Percentiles rank a stretch among this genome's conserved stretches.
These are phyloP conservation scores for Ramularia endophylla DNA, from an alignment of 2,329 filamentous ascomycete genomes.

Conservation along the genomic window DNA sequence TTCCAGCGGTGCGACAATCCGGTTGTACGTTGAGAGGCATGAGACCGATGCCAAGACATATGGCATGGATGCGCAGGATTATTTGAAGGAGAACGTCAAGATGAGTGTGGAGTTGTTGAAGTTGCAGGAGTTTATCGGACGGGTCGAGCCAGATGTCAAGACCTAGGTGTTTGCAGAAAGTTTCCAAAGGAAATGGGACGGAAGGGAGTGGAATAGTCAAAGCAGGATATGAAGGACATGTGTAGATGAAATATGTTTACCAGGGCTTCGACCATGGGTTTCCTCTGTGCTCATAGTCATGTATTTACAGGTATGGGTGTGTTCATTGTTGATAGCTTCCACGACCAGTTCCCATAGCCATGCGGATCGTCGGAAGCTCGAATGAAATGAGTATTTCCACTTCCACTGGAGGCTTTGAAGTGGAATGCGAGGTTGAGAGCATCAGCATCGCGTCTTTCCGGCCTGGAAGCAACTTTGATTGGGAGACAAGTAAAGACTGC, in stretches of 20 bases:
- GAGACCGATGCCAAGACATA: constrained; percentile 75
- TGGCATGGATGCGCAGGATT: constrained; percentile 80
- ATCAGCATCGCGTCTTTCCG: no score
- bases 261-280: no score
- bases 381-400: no score
- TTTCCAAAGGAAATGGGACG: constrained; percentile 1
- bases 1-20: constrained; percentile 91
- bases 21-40: constrained; percentile 96
- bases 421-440: no score
- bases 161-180: constrained; percentile 53
- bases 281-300: no score
- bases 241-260: constrained; percentile 1
- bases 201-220: not conserved
- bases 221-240: not conserved
- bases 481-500: no score
- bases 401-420: no score
- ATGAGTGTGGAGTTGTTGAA: constrained; percentile 80
- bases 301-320: no score
- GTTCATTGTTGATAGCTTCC: no score
- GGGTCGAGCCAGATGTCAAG: constrained; percentile 93
- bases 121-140: constrained; percentile 88
- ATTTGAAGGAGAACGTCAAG: constrained; percentile 82
- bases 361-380: no score
- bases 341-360: no score
- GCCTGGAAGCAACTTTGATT: no score